These are phyloP conservation scores for Plenodomus tracheiphilus DNA, from an alignment of 2,329 filamentous ascomycete species.

Conservation along the genomic window DNA sequence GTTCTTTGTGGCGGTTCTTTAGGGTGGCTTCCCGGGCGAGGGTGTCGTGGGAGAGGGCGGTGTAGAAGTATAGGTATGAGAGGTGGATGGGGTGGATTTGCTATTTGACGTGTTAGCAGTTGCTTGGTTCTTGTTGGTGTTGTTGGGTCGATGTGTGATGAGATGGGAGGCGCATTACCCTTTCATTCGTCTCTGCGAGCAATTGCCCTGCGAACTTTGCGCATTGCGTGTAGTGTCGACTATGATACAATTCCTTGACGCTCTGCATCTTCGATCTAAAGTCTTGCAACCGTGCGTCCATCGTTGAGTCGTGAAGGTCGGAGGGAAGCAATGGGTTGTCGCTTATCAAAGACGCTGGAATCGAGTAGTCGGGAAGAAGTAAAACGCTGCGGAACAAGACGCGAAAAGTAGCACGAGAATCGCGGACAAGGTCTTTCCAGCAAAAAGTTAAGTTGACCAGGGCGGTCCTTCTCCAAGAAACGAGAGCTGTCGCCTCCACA, in stretches of 20 bases:
- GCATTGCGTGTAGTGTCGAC: slow-evolving; percentile 44
- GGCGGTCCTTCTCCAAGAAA: neutral
- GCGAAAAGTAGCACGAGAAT: slow-evolving; percentile 2
- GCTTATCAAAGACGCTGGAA: slow-evolving; percentile 4
- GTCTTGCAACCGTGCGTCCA: slow-evolving; percentile 19
- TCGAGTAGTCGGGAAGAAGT: slow-evolving; percentile 4
- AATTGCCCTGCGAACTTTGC: slow-evolving; percentile 31
- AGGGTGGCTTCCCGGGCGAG: slow-evolving; percentile 41
- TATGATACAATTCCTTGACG: slow-evolving; percentile 38
- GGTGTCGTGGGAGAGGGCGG: slow-evolving; percentile 43
- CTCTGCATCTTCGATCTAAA: slow-evolving; percentile 30
- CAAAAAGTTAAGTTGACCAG: neutral
- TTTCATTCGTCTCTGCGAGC: slow-evolving; percentile 18
- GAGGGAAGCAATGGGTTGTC: slow-evolving; percentile 1
- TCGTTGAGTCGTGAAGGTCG: slow-evolving; percentile 14
- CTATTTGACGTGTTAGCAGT: neutral
- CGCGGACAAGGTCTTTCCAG: neutral
- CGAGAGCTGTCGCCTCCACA: neutral
- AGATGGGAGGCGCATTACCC: slow-evolving; percentile 19
- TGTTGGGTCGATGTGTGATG: neutral
- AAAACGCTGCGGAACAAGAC: slow-evolving; percentile 2
- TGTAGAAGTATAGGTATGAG: slow-evolving; percentile 44
- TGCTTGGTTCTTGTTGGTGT: neutral
- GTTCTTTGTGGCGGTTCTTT: slow-evolving; percentile 31
- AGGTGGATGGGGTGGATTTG: slow-evolving; percentile 42